Evolutionary conservation across 179 eudicot genomes (phyloP), one percentile per base, ranked within the genome.

Genomic region (Monotropa hypopitys): DNA sequence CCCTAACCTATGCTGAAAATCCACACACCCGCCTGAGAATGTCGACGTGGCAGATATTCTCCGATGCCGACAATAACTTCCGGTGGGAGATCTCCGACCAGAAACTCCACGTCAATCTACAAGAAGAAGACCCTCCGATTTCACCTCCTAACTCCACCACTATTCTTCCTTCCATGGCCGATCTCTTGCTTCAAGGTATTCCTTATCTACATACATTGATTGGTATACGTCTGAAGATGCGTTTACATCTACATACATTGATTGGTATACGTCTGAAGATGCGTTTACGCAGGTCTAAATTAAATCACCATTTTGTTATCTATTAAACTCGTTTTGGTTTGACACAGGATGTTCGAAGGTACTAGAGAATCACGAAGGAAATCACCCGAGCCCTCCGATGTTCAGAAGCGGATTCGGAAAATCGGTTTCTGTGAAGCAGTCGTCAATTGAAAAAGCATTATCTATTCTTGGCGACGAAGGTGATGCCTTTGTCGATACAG

Each of bases 31-130:
- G 68, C 77, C 83, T 71, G 54, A 67, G 61, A 70, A 86, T 89
- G 91, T 84, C 94, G 76, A 85, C 89, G 68, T 93, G 98, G 98
- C 89, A 89, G 83, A 59, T 93, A 20, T 71, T 81, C 75, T 76
- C 90, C 80, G 90, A 85, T 80, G 83, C 76, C 88, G 91, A 79
- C 0, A 84, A 79, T 54, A 80, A 80, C 74, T 84, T 85, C 87
- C 91, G 88, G 51, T 93, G 98, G 97, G 83, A 87, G 83, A n/a
- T 77, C 5, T 80, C 92, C 68, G 81, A 82, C 74, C 79, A 74
- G 18, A 69, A 80, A 70, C 82, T 38, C 80, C 83, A 10, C 38
- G 7, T 20, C 67, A 68, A 75, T 43, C 75, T 61, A 54, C 75
- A 63, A 70, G 76, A 67, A 70, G 66, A 61, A 13, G 77, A 40